Base-by-base conservation (phyloP, 768 basidiomycete species). In the Hygrocybe punicea region DNA sequence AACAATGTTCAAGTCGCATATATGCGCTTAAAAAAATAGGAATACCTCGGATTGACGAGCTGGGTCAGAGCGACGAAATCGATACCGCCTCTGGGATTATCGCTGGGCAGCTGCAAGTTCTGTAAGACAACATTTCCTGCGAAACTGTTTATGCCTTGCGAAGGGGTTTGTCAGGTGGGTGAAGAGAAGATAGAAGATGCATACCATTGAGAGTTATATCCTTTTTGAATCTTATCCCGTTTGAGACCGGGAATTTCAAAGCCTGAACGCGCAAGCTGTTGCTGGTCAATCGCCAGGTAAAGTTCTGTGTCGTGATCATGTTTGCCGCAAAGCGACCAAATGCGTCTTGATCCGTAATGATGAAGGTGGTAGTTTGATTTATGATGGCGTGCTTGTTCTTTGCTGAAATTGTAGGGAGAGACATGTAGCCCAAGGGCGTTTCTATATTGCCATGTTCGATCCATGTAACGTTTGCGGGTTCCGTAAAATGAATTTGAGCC, bases 201-300 rank as follows among this genome's bases (percentile, higher is more conserved):
- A 42, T 37, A 76, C 87, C 87, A 46, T 79, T 80, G 42, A 89
- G 71, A 0, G 77, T 81, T 34, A 88, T 53, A 3, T 72, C 66
- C 70, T 90, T 89, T 65, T 81, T 72, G 64, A 89, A 89, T 3
- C 77, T 76, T 59, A 91, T 76, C 1, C 83, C 84, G 63, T 84
- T 84, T 3, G 85, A 81, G 3, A 79, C 76, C 2, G 87, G 87
- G 63, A 89, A 87, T 60, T 83, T 85, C 58, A 80, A 71, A 2
- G 88, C 87, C 53, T 84, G 82, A 10, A 87, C 86, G 6, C 74
- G 73, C 37, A 89, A 75, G 59, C 78, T 77, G n/a, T 78, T 66
- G 56, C 80, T 85, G 16, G 72, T 64, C 40, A 91, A 69, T 54
- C 77, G 75, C 87, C 88, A 91, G 1, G 83, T 87, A 63, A 90